These are phyloP conservation scores for Novymonas esmeraldas DNA, from an alignment of 208 protist genomes.

Conservation along the genomic window DNA sequence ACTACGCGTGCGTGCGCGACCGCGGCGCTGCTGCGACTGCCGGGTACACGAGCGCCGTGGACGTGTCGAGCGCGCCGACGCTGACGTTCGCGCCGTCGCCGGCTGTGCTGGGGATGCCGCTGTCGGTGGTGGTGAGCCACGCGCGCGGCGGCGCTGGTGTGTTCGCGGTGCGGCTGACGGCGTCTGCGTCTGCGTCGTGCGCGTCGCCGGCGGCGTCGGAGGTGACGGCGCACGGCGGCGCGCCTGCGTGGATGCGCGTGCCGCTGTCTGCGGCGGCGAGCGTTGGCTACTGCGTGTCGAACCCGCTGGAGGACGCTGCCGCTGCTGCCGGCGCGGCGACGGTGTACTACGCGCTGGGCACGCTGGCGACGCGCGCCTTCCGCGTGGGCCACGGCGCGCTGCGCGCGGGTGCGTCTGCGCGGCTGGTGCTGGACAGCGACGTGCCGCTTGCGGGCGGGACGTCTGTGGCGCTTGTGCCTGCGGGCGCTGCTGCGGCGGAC, in stretches of 20 bases:
- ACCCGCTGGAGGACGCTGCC: neutral
- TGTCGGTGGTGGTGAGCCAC: slow-evolving; percentile 2
- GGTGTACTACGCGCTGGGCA: slow-evolving; percentile 5
- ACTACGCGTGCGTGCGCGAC: slow-evolving; percentile 54
- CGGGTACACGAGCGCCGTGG: slow-evolving; percentile 23
- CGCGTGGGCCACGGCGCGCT: slow-evolving; percentile 9
- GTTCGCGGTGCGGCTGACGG: neutral
- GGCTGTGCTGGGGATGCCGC: neutral
- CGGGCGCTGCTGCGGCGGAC: neutral
- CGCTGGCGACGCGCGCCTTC: neutral
- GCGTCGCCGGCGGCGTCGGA: neutral
- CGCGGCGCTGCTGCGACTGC: neutral
- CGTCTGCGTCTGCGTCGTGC: neutral
- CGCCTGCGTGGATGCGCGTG: neutral
- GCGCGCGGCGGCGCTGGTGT: no score
- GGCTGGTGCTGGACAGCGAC: slow-evolving; percentile 11
- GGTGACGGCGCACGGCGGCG: neutral
- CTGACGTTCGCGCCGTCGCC: slow-evolving; percentile 25
- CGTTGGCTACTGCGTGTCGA: slow-evolving; percentile 12
- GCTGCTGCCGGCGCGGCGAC: neutral
- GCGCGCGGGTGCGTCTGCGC: neutral
- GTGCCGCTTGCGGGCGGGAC: neutral
- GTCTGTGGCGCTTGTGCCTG: neutral
- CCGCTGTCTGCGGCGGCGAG: neutral
- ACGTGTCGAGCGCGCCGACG: slow-evolving; percentile 30